These are phyloP conservation scores for Tanacetum coccineum DNA, from an alignment of 129 eudicot genomes.

Conservation along the genomic window DNA sequence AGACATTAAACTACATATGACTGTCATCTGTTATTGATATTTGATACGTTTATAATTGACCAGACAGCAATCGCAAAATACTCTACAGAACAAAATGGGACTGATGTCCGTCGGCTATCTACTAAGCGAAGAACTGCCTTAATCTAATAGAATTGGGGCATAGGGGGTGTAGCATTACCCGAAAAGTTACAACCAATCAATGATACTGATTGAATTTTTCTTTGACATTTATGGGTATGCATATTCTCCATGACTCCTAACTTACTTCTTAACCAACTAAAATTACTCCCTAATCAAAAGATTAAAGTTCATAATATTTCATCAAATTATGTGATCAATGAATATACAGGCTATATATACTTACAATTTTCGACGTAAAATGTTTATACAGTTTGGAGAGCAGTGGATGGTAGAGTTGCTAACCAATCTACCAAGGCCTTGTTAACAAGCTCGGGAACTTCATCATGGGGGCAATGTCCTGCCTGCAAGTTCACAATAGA, in stretches of 20 bases:
- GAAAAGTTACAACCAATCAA: too few relatives aligned
- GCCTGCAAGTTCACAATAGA: constrained; percentile 78
- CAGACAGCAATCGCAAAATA: too few relatives aligned
- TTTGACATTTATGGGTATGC: background rate
- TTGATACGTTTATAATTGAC: too few relatives aligned
- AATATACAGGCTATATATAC: constrained; percentile 29
- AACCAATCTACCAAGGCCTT: constrained; percentile 84
- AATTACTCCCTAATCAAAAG: background rate
- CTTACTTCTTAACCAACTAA: constrained; percentile 7
- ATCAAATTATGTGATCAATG: constrained; percentile 17
- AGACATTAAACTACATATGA: too few relatives aligned
- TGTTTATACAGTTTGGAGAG: constrained; percentile 32
- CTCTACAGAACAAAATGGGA: too few relatives aligned
- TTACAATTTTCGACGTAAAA: constrained; percentile 11
- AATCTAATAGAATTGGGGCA: too few relatives aligned
- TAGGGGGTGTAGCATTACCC: too few relatives aligned
- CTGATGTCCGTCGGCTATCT: too few relatives aligned
- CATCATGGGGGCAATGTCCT: constrained; percentile 99
- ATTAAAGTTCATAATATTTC: constrained; percentile 13
- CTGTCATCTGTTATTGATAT: too few relatives aligned
- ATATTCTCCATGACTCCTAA: background rate
- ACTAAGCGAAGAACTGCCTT: too few relatives aligned
- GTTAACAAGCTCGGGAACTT: constrained; percentile 89
- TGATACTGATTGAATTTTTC: too few relatives aligned
- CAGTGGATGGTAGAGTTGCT: constrained; percentile 42